Percentiles rank a stretch among this genome's conserved stretches.
Conservation (phyloP, 2,329 filamentous ascomycete genomes). For the Colletotrichum truncatum region DNA sequence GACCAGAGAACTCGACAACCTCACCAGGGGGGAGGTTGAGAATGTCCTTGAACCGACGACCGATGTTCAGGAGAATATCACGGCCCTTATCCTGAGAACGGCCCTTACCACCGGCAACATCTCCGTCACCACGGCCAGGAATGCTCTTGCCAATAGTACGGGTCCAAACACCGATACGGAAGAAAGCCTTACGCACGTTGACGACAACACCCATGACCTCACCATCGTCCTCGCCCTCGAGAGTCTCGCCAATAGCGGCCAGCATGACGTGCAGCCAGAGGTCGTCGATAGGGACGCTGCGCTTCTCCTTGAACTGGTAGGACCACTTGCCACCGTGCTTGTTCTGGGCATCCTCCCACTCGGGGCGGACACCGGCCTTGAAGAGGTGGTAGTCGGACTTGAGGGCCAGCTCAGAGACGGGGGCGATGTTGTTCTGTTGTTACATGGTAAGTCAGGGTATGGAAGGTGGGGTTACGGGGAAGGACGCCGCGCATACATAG, state of each 20-base stretch:
- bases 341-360: constrained; percentile 99
- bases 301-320: constrained; percentile 97
- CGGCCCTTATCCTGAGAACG: constrained; percentile 83
- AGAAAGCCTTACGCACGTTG: constrained; percentile 98
- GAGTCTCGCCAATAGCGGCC: constrained; percentile 94
- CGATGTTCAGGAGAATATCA: constrained; percentile 85
- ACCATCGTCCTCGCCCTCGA: constrained; percentile 92
- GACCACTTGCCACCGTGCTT: constrained; percentile 99
- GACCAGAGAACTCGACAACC: constrained; percentile 91
- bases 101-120: constrained; percentile 79
- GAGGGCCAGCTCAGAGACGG: constrained; percentile 92
- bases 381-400: constrained; percentile 99
- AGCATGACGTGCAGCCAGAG: constrained; percentile 98
- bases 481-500: constrained; percentile 74
- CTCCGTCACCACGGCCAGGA: constrained; percentile 77
- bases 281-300: constrained; percentile 88
- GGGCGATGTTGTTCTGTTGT: constrained; percentile 95
- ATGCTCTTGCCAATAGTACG: constrained; percentile 89
- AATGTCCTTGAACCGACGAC: constrained; percentile 91
- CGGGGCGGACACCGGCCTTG: constrained; percentile 95
- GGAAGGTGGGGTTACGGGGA: constrained; percentile 16
- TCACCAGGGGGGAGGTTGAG: constrained; percentile 82
- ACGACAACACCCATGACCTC: constrained; percentile 99
- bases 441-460: constrained; percentile 30
- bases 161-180: constrained; percentile 97